Conservation (phyloP, 352 stramenopile species). For the Phytophthora pisi region DNA sequence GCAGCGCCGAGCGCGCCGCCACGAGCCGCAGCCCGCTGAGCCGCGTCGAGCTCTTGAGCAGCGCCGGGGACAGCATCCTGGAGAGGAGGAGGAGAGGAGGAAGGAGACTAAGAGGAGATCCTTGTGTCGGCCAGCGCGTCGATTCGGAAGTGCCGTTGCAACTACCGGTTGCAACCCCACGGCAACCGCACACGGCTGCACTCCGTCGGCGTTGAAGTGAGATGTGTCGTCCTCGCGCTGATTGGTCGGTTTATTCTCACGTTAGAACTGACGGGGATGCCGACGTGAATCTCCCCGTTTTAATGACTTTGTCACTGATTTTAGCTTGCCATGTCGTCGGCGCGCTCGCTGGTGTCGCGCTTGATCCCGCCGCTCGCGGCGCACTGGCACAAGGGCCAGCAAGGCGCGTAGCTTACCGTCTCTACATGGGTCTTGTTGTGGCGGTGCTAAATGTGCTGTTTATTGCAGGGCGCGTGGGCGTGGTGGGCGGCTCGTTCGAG, state of each 20-base stretch:
- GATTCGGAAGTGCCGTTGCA: slow-evolving; percentile 31
- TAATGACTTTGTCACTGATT: too few species aligned
- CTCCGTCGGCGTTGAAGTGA: slow-evolving; percentile 19
- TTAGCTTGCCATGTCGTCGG: slow-evolving; percentile 1
- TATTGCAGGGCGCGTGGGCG: slow-evolving; percentile 81
- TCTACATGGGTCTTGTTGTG: not conserved
- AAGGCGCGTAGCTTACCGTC: slow-evolving; percentile 42
- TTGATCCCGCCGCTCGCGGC: slow-evolving; percentile 73
- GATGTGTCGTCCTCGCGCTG: slow-evolving; percentile 2
- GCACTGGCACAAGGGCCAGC: slow-evolving; percentile 75
- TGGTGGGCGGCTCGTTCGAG: slow-evolving; percentile 96
- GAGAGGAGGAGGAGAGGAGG: too few species aligned
- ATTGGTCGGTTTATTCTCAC: slow-evolving; percentile 22
- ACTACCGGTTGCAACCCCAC: not conserved
- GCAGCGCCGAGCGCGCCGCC: slow-evolving; percentile 41
- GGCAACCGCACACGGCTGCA: too few species aligned
- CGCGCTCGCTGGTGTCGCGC: slow-evolving; percentile 38
- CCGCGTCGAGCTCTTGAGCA: slow-evolving; percentile 41
- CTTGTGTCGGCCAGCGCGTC: slow-evolving; percentile 20
- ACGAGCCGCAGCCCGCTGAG: slow-evolving; percentile 30
- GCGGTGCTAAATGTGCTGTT: not conserved
- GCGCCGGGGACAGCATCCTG: slow-evolving; percentile 40
- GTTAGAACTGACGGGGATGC: slow-evolving; percentile 13
- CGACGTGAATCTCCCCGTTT: slow-evolving; percentile 8
- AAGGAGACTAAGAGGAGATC: not conserved